These are phyloP conservation scores for Penicillium maclennaniae DNA, from an alignment of 495 filamentous ascomycete genomes.

Conservation along the genomic window DNA sequence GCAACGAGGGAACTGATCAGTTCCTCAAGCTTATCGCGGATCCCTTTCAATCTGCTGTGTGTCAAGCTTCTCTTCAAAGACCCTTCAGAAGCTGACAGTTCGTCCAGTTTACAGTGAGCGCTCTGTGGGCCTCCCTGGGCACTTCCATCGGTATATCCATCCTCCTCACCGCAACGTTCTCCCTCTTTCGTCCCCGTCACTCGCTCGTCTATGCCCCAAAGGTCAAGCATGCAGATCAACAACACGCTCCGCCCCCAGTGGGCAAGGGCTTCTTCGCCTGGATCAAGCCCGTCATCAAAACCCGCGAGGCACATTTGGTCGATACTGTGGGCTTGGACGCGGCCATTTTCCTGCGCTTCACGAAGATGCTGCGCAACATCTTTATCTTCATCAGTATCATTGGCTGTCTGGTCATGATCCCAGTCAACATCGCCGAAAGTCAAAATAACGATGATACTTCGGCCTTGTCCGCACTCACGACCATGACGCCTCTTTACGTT, in stretches of 20 bases:
- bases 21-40: slow-evolving; percentile 47
- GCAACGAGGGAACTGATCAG: slow-evolving; percentile 26
- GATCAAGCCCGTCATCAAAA: slow-evolving; percentile 70
- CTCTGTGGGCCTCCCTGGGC: slow-evolving; percentile 75
- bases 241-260: slow-evolving; percentile 87
- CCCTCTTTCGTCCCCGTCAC: slow-evolving; percentile 84
- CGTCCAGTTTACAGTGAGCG: slow-evolving; percentile 53
- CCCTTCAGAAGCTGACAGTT: slow-evolving; percentile 5
- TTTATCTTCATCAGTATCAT: slow-evolving; percentile 70
- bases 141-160: slow-evolving; percentile 74
- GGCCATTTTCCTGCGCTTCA: slow-evolving; percentile 82
- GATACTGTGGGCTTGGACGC: slow-evolving; percentile 85
- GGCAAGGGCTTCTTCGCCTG: slow-evolving; percentile 84
- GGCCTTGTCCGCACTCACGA: slow-evolving; percentile 40
- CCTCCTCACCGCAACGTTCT: slow-evolving; percentile 75
- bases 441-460: slow-evolving; percentile 21
- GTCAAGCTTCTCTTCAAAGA: slow-evolving; percentile 5
- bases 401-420: slow-evolving; percentile 77
- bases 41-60: slow-evolving; percentile 45
- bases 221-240: slow-evolving; percentile 85
- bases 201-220: slow-evolving; percentile 91
- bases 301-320: slow-evolving; percentile 71
- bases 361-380: slow-evolving; percentile 87
- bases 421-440: slow-evolving; percentile 66
- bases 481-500: slow-evolving; percentile 52